phyloP scores from a whole-genome alignment of 1,139 yeast genomes.

The Wickerhamiella pararugosa region DNA sequence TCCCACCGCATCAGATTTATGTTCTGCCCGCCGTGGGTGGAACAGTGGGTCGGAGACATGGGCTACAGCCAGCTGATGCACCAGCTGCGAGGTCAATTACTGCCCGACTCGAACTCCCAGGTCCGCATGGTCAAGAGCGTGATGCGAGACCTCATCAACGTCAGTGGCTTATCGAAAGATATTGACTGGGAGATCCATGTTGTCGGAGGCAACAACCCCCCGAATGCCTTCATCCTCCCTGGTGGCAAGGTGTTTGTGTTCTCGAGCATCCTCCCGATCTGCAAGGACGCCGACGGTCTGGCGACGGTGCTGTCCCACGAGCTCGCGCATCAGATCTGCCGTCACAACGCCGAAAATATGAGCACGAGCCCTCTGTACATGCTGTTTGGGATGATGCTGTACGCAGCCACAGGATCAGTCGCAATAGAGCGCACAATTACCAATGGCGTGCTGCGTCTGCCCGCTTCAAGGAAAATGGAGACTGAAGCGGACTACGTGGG shows the following conservation, averaged over 20 bases:
- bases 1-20: conserved; percentile 61
- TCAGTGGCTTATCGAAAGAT: conserved; percentile 20
- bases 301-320: conserved; percentile 93
- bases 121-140: conserved; percentile 41
- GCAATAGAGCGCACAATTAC: conserved; percentile 41
- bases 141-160: conserved; percentile 44
- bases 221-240: conserved; percentile 92
- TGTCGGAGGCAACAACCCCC: conserved; percentile 49
- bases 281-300: conserved; percentile 72
- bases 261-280: conserved; percentile 61
- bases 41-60: conserved; percentile 48
- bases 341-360: conserved; percentile 75
- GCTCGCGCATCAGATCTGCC: conserved; percentile 82
- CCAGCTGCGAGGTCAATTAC: conserved; percentile 22
- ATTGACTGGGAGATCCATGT: conserved; percentile 75
- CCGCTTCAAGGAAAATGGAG: conserved; percentile 86
- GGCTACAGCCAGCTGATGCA: conserved; percentile 47
- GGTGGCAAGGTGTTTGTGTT: conserved; percentile 92
- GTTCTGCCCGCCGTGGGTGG: conserved; percentile 57
- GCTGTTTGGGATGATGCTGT: conserved; percentile 35
- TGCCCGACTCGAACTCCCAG: conserved; percentile 29
- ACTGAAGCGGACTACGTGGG: conserved; percentile 94
- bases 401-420: conserved; percentile 37
- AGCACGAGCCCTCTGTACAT: conserved; percentile 33
- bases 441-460: conserved; percentile 50